Conservation (phyloP, 1,139 yeast species). For the Hyphopichia fennica region DNA sequence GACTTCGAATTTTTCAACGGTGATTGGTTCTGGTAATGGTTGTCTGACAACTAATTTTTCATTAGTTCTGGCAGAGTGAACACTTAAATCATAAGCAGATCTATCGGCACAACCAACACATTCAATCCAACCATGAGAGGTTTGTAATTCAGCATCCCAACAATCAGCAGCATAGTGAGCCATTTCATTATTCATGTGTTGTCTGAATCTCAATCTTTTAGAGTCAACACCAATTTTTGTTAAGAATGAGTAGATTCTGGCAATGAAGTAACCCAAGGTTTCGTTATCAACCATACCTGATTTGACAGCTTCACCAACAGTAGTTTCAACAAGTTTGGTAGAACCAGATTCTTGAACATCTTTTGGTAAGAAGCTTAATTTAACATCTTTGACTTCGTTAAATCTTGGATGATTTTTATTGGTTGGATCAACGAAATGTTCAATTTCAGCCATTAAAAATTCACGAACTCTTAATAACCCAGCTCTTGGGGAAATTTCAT, state of each 20-base stretch:
- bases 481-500: constrained; percentile 97
- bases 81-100: constrained; percentile 95
- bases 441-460: constrained; percentile 98
- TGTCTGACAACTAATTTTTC: constrained; percentile 94
- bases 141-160: constrained; percentile 98
- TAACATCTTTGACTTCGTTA: constrained; percentile 68
- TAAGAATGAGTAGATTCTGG: constrained; percentile 85
- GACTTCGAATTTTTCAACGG: constrained; percentile 80
- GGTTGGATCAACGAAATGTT: constrained; percentile 93
- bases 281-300: constrained; percentile 91
- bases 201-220: constrained; percentile 88
- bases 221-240: constrained; percentile 88
- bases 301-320: constrained; percentile 88
- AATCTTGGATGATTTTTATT: constrained; percentile 84
- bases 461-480: constrained; percentile 98
- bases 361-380: constrained; percentile 79
- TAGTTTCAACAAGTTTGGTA: constrained; percentile 59
- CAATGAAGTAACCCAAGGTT: constrained; percentile 95
- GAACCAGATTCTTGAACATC: constrained; percentile 84
- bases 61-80: constrained; percentile 92
- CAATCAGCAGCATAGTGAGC: constrained; percentile 99
- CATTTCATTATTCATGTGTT: constrained; percentile 98
- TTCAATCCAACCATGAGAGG: constrained; percentile 98
- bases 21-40: constrained; percentile 77
- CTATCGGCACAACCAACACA: constrained; percentile 99